Conservation (phyloP, 208 protist species). For the Trichomonas vaginalis region DNA sequence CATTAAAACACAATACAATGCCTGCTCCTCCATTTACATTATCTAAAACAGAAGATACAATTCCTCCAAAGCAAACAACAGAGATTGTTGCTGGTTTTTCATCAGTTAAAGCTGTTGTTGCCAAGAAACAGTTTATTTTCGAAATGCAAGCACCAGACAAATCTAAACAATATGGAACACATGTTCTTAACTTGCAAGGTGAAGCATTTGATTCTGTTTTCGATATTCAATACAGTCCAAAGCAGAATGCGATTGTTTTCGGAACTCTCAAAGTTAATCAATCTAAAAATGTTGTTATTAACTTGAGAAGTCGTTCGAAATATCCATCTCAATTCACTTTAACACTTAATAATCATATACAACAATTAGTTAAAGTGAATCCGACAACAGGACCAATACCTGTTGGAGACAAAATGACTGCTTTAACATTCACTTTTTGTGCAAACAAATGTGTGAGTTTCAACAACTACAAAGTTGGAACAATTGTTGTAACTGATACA, state of each 20-base stretch:
- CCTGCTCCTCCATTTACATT: background rate
- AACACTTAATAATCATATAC: background rate
- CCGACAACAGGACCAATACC: background rate
- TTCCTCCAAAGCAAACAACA: background rate
- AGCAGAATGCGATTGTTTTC: background rate
- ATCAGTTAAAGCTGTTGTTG: background rate
- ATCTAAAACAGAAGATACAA: background rate
- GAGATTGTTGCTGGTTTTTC: background rate
- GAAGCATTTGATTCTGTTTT: background rate
- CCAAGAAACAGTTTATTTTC: background rate
- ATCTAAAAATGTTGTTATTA: background rate
- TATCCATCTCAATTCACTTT: background rate
- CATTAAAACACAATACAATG: background rate
- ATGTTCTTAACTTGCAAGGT: background rate
- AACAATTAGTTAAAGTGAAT: background rate
- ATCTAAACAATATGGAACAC: background rate
- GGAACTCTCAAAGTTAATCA: background rate
- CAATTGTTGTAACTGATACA: background rate
- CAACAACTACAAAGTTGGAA: background rate
- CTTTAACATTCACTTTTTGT: background rate
- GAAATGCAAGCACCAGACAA: background rate
- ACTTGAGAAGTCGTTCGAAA: background rate
- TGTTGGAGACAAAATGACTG: background rate
- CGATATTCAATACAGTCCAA: background rate
- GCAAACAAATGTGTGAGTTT: no score